These are phyloP conservation scores for Strigomonas culicis DNA, from an alignment of 208 protist genomes.

Conservation along the genomic window DNA sequence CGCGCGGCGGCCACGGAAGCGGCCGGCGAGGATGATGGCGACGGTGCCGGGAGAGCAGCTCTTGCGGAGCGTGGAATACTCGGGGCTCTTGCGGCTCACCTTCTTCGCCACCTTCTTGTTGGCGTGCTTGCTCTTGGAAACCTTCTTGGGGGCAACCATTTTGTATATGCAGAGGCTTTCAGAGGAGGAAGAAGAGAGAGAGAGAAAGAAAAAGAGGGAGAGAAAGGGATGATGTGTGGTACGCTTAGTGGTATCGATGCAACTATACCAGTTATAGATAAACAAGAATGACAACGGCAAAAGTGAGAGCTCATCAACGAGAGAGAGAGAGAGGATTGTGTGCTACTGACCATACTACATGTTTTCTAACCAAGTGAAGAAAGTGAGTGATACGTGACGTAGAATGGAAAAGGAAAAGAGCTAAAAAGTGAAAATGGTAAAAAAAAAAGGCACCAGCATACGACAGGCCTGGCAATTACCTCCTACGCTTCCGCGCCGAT, in stretches of 20 bases:
- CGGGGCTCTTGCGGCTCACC: slow-evolving; percentile 30
- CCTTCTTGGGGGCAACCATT: slow-evolving; percentile 11
- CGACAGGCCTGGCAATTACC: not conserved
- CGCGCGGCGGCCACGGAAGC: slow-evolving; percentile 96
- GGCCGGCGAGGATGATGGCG: slow-evolving; percentile 57
- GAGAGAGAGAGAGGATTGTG: not conserved
- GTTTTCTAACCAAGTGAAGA: not conserved
- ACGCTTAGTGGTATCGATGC: too few relatives aligned
- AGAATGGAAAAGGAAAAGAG: not conserved
- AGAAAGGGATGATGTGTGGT: too few relatives aligned
- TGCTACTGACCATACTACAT: not conserved
- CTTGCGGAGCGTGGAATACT: slow-evolving; percentile 31
- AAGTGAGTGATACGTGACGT: not conserved
- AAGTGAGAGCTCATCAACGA: not conserved
- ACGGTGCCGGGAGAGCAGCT: slow-evolving; percentile 26
- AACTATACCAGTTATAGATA: too few relatives aligned
- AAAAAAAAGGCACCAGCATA: not conserved
- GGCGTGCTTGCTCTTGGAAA: slow-evolving; percentile 78
- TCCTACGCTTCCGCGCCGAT: not conserved
- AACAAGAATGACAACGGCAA: not conserved
- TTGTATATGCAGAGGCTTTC: slow-evolving; percentile 6
- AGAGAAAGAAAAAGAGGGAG: slow-evolving; percentile 1
- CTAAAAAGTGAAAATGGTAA: not conserved
- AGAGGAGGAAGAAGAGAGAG: slow-evolving; percentile 7
- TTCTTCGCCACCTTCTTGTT: slow-evolving; percentile 43